Percentiles rank a stretch among this genome's conserved stretches.
These are phyloP conservation scores for Pestalotiopsis sp. DNA, from an alignment of 2,329 filamentous ascomycete genomes.

Conservation along the genomic window DNA sequence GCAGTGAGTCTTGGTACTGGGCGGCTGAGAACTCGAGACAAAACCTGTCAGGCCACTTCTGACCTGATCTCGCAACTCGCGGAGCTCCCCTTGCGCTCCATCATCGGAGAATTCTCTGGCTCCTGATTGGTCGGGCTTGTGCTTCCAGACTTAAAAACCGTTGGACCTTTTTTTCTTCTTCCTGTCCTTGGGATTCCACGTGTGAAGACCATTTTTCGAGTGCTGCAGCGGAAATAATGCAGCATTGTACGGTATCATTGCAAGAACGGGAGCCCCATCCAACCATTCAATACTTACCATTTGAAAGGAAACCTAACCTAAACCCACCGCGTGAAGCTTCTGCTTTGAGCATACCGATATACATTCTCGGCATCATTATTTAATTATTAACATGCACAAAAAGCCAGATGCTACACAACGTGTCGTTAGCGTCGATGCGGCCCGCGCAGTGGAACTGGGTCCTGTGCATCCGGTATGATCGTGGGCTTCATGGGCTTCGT, in stretches of 20 bases:
- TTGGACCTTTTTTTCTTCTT: not conserved
- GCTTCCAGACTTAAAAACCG: not conserved
- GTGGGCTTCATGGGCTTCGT: no score
- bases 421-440: not conserved
- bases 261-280: not conserved
- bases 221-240: no score
- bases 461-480: not conserved
- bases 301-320: not conserved
- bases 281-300: not conserved
- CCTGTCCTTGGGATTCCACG: not conserved
- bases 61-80: conserved; percentile 6
- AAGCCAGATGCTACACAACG: not conserved
- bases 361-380: not conserved
- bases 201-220: not conserved
- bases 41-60: conserved; percentile 5
- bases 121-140: not conserved
- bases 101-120: not conserved
- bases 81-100: conserved; percentile 1
- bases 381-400: not conserved
- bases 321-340: not conserved
- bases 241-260: not conserved
- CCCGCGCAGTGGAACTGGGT: not conserved
- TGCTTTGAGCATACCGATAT: not conserved
- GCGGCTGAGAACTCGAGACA: not conserved
- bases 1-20: no score